Base-by-base conservation (phyloP, 2,329 filamentous ascomycete genomes). In the Macrophomina tecta region DNA sequence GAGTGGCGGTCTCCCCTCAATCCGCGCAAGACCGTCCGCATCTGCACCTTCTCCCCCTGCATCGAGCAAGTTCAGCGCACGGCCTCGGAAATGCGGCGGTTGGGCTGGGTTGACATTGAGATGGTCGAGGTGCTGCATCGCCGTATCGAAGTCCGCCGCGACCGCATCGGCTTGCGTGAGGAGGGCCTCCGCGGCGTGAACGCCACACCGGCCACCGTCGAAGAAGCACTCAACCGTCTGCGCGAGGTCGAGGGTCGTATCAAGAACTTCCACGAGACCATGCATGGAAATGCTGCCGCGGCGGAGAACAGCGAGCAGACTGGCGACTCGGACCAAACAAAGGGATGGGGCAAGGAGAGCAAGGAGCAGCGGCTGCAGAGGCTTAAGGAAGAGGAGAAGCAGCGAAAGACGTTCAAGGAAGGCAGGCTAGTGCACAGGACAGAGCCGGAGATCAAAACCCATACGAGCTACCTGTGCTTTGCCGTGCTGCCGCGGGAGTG, bases 391-490 rank as follows among this genome's bases (percentile, higher is more conserved):
- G 72, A 75, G 68, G 72, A 74, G 28, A 73, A 75, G 53, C 76
- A 77, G 67, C 77, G 78, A 53, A 88, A 91, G 69, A 77, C 86
- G 0, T 94, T 89, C 81, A 85, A 89, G 75, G 60, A 67, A 45
- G 95, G 95, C 0, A 87, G 88, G 34, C 75, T 98, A 48, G 85
- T 93, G 36, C 92, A 96, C 73, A 87, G 93, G 30, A 89, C 91
- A 0, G 95, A 99, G 80, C 82, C 89, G 0, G 95, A 99, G 74
- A 82, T 98, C 68, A 97, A 97, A 84, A 95, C 92, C 7, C 95
- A 99, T 79, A 99, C 95, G 0, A 95, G 91, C n/a, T 99, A 99
- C 77, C 85, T 99, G 4, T 91, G 96, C 4, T 99, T 99, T 81
- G 95, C 95, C 0, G 83, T 95, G 3, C 80, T 99, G 68, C 94